Evolutionary conservation across 108 stramenopile genomes (phyloP), one percentile per base, ranked within the genome.

Genomic region (Asterionellopsis glacialis): DNA sequence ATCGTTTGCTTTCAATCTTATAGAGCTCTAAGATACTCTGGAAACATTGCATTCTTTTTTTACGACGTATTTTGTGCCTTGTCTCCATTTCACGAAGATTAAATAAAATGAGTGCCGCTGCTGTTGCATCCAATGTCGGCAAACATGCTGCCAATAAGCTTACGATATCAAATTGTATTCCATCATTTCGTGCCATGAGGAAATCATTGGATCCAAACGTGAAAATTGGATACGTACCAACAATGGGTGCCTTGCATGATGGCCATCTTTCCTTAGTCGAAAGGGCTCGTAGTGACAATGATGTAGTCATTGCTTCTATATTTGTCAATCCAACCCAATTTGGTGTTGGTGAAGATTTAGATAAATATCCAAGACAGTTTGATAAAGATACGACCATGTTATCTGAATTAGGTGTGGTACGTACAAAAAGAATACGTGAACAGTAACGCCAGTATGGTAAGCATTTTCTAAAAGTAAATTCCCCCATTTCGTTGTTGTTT

Each of bases 281-380:
- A 57, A 67, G 77, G 64, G 93, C 96, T 38, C 65, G 87, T 63
- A 33, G 51, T 9, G 59, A 94, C 26, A 95, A 94, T 58, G 95
- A 95, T 65, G 41, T 93, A 11, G 88, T 91, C 0, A 68, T 98
- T 16, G 90, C 90, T 9, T 93, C 91, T 15, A 89, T 99, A 27
- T 99, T 98, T 72, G 98, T 99, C 19, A 99, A 99, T 70, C 96
- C 97, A 0, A 88, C 95, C 14, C 97, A 99, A 65, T 99, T 99
- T 71, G 92, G 82, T 18, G 80, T 83, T 21, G 75, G 83, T 49
- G 98, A 98, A 70, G 98, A 99, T 76, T 73, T 99, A 43, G 96
- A 93, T 51, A 83, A 77, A 23, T 99, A 99, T 74, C 98, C 98
- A 5, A 73, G 94, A 50, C 87, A 93, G 55, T 70, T 96, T 51